These are phyloP conservation scores for Westerdykella ornata DNA, from an alignment of 2,329 filamentous ascomycete genomes.

Conservation along the genomic window DNA sequence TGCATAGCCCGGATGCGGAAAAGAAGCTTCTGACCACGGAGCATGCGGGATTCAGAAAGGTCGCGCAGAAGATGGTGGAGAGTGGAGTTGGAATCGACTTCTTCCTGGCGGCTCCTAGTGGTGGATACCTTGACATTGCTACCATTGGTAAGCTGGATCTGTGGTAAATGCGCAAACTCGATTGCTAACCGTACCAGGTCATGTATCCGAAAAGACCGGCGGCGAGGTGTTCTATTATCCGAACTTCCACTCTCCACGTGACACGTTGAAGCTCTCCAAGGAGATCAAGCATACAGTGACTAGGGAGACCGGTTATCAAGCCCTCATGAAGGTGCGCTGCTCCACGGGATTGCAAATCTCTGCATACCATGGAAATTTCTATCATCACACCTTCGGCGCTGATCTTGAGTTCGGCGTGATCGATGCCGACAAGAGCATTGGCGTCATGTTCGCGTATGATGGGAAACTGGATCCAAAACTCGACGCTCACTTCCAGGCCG, in stretches of 20 bases:
- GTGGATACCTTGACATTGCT: slow-evolving; percentile 86
- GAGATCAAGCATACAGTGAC: slow-evolving; percentile 83
- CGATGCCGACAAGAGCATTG: slow-evolving; percentile 88
- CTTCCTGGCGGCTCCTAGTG: slow-evolving; percentile 85
- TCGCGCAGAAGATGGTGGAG: slow-evolving; percentile 80
- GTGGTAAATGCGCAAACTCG: slow-evolving; percentile 8
- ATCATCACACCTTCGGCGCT: slow-evolving; percentile 89
- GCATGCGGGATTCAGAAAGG: slow-evolving; percentile 78
- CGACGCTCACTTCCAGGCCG: slow-evolving; percentile 95
- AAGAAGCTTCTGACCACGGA: slow-evolving; percentile 90
- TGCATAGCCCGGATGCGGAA: slow-evolving; percentile 73
- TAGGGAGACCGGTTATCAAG: slow-evolving; percentile 89
- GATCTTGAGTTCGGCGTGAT: slow-evolving; percentile 91
- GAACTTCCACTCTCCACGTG: slow-evolving; percentile 84
- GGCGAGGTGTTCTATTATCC: slow-evolving; percentile 96
- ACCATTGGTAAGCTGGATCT: slow-evolving; percentile 62
- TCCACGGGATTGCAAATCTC: slow-evolving; percentile 92
- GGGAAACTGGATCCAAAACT: slow-evolving; percentile 95
- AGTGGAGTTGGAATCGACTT: slow-evolving; percentile 85
- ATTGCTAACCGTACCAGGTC: slow-evolving; percentile 47
- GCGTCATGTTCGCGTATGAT: slow-evolving; percentile 88
- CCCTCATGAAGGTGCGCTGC: slow-evolving; percentile 96
- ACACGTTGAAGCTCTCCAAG: slow-evolving; percentile 72
- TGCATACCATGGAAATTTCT: slow-evolving; percentile 92
- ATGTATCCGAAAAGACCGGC: slow-evolving; percentile 81